These are phyloP conservation scores for Fusarium chaquense DNA, from an alignment of 2,329 filamentous ascomycete genomes.

Conservation along the genomic window DNA sequence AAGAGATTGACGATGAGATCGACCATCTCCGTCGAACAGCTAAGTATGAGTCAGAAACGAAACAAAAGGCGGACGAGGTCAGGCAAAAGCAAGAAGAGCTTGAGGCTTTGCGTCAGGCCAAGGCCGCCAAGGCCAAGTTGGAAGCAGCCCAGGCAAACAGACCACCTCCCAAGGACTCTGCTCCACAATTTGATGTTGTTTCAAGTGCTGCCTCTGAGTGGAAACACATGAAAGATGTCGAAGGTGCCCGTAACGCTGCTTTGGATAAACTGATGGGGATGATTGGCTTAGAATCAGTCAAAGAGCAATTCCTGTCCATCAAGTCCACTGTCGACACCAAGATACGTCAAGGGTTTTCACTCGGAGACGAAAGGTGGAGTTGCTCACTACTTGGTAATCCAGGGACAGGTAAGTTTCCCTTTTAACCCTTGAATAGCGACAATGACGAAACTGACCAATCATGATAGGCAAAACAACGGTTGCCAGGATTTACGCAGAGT, in stretches of 20 bases:
- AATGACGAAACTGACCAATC: constrained; percentile 13
- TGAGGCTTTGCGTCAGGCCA: constrained; percentile 52
- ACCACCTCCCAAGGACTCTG: not conserved
- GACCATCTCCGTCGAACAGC: constrained; percentile 58
- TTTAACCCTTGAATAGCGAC: not conserved
- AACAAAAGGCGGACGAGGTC: constrained; percentile 58
- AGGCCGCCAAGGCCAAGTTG: constrained; percentile 33
- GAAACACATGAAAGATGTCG: constrained; percentile 68
- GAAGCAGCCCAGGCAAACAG: constrained; percentile 12
- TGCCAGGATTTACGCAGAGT: constrained; percentile 75
- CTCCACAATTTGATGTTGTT: not conserved
- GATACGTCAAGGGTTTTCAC: constrained; percentile 66
- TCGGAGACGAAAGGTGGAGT: constrained; percentile 71
- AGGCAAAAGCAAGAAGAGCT: constrained; percentile 62
- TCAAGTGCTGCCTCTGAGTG: constrained; percentile 63
- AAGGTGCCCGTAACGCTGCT: constrained; percentile 62
- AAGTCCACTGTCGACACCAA: constrained; percentile 72
- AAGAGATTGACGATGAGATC: constrained; percentile 66
- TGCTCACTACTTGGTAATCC: constrained; percentile 77
- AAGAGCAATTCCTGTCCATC: constrained; percentile 70
- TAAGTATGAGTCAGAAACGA: constrained; percentile 59
- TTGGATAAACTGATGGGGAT: constrained; percentile 76
- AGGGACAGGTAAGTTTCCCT: constrained; percentile 69
- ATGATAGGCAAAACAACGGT: constrained; percentile 75
- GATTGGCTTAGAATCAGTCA: constrained; percentile 78